phyloP scores from a whole-genome alignment of 768 basidiomycete genomes.

The Lactarius evosmus region DNA sequence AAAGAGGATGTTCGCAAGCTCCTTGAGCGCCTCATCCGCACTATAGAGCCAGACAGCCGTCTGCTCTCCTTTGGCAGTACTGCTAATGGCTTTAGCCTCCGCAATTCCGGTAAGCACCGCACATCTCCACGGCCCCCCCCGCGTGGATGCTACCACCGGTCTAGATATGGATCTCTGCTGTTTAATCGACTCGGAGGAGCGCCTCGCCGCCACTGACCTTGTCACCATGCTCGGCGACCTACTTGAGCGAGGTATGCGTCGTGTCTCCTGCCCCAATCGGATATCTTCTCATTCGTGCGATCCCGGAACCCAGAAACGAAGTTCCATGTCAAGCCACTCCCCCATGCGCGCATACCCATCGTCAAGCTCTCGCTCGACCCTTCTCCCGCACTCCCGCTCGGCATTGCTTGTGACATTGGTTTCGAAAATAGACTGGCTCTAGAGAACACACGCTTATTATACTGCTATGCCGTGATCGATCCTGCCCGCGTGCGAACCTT shows the following conservation, averaged over 20 bases:
- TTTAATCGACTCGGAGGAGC: constrained; percentile 85
- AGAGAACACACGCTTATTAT: constrained; percentile 92
- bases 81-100: constrained; percentile 93
- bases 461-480: constrained; percentile 98
- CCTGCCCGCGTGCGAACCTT: constrained; percentile 89
- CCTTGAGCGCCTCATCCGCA: constrained; percentile 92
- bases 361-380: constrained; percentile 94
- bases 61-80: constrained; percentile 94
- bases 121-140: neutral
- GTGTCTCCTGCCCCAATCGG: constrained; percentile 6
- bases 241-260: constrained; percentile 79
- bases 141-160: neutral
- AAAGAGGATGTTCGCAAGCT: constrained; percentile 96
- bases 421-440: constrained; percentile 96
- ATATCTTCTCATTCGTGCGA: constrained; percentile 12
- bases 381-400: constrained; percentile 72
- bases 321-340: constrained; percentile 93
- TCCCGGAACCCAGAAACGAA: constrained; percentile 68
- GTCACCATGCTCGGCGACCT: constrained; percentile 93
- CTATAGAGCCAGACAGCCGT: constrained; percentile 88
- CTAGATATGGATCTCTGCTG: constrained; percentile 99
- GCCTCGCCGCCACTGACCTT: constrained; percentile 77
- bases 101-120: constrained; percentile 76
- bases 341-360: constrained; percentile 97
- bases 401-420: constrained; percentile 97